phyloP scores from a whole-genome alignment of 1,139 yeast genomes.

The Sporopachydermia cereana region DNA sequence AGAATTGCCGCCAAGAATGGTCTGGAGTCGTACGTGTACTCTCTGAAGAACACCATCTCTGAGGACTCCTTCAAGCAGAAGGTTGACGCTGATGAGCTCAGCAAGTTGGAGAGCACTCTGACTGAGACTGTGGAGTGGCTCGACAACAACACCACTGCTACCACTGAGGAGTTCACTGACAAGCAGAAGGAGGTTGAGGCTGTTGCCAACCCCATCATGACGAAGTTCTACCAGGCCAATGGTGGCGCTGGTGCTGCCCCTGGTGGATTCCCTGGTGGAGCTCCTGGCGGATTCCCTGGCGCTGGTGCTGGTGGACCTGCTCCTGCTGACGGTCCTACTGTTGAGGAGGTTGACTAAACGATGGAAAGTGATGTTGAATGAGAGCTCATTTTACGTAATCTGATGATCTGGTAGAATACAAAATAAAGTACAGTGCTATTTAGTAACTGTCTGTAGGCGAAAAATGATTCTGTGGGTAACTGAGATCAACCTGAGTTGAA shows the following conservation, averaged over 20 bases:
- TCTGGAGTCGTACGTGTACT: conserved; percentile 85
- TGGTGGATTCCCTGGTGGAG: conserved; percentile 37
- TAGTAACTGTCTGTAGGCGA: too few species aligned
- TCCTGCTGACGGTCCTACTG: conserved; percentile 76
- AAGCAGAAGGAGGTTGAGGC: conserved; percentile 91
- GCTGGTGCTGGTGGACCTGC: conserved; percentile 49
- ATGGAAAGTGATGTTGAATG: background rate
- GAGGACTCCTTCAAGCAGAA: conserved; percentile 78
- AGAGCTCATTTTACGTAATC: background rate
- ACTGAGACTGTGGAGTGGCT: conserved; percentile 82
- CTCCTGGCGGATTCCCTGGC: conserved; percentile 60
- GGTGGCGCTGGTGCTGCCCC: conserved; percentile 52
- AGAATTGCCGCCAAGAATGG: conserved; percentile 78
- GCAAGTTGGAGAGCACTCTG: conserved; percentile 71
- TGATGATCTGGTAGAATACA: conserved; percentile 4
- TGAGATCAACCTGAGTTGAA: too few species aligned
- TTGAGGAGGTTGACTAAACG: conserved; percentile 80
- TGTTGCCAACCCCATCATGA: conserved; percentile 88
- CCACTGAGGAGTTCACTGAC: conserved; percentile 79
- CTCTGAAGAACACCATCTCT: conserved; percentile 69
- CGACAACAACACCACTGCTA: conserved; percentile 78
- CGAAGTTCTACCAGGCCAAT: conserved; percentile 78
- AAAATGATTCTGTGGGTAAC: too few species aligned
- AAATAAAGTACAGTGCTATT: background rate
- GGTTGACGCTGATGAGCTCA: conserved; percentile 70